Percentiles rank a stretch among this genome's conserved stretches.
These are phyloP conservation scores for Blakeslea trispora DNA, from an alignment of 371 early-diverging fungal genomes.

Conservation along the genomic window DNA sequence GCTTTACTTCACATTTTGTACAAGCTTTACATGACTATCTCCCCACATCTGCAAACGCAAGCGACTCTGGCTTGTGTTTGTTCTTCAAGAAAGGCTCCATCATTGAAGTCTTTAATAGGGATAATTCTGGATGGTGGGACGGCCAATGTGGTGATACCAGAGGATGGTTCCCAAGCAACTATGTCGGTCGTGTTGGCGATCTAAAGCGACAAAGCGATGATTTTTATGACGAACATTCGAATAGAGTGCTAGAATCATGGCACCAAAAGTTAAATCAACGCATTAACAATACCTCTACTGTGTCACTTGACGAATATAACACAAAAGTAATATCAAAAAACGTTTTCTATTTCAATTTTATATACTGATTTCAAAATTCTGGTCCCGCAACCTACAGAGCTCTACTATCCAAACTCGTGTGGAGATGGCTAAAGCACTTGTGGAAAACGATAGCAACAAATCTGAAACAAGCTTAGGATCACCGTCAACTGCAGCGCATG, in stretches of 20 bases:
- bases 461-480: slow-evolving; percentile 13
- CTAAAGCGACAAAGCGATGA: slow-evolving; percentile 34
- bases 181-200: slow-evolving; percentile 51
- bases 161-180: slow-evolving; percentile 58
- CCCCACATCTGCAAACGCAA: slow-evolving; percentile 40
- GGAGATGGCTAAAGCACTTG: slow-evolving; percentile 33
- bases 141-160: slow-evolving; percentile 45
- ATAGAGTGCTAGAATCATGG: slow-evolving; percentile 36
- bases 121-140: slow-evolving; percentile 59
- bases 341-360: background rate
- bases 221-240: slow-evolving; percentile 42
- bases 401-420: slow-evolving; percentile 24
- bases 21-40: slow-evolving; percentile 53
- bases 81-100: slow-evolving; percentile 51
- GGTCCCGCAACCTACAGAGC: slow-evolving; percentile 2
- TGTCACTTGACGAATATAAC: slow-evolving; percentile 10
- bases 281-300: slow-evolving; percentile 6
- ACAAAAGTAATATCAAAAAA: slow-evolving; percentile 12
- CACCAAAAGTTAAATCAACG: slow-evolving; percentile 17
- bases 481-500: slow-evolving; percentile 3
- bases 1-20: slow-evolving; percentile 46
- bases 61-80: slow-evolving; percentile 41
- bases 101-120: slow-evolving; percentile 53
- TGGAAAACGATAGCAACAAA: slow-evolving; percentile 32
- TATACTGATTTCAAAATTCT: slow-evolving; percentile 1